These are phyloP conservation scores for Knoxdaviesia proteae DNA, from an alignment of 2,329 filamentous ascomycete genomes.

Conservation along the genomic window DNA sequence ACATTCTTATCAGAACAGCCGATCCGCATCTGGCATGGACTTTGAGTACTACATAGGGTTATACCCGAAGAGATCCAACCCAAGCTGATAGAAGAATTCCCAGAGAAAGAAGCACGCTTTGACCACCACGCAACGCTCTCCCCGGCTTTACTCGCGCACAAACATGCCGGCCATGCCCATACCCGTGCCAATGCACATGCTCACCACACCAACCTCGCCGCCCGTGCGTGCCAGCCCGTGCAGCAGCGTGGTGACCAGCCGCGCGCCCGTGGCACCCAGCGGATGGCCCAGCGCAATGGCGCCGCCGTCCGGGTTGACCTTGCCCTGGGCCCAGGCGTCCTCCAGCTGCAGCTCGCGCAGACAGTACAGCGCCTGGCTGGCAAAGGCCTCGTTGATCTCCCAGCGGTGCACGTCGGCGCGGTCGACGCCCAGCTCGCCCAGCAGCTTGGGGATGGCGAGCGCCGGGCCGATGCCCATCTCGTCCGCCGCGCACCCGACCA, in stretches of 20 bases:
- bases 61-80: too few relatives aligned
- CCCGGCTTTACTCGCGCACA: conserved; percentile 31
- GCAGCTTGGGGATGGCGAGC: conserved; percentile 62
- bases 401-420: conserved; percentile 58
- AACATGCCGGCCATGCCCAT: conserved; percentile 56
- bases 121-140: too few relatives aligned
- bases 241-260: conserved; percentile 53
- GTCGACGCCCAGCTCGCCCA: conserved; percentile 45
- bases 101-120: too few relatives aligned
- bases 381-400: conserved; percentile 83
- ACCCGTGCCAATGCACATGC: conserved; percentile 76
- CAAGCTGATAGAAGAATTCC: too few relatives aligned
- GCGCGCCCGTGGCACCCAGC: conserved; percentile 67
- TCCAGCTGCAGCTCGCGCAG: conserved; percentile 49
- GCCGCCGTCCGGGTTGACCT: conserved; percentile 79
- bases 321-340: conserved; percentile 36
- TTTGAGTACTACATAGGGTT: too few relatives aligned
- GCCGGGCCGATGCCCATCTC: conserved; percentile 91
- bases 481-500: conserved; percentile 63
- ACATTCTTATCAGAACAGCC: too few relatives aligned
- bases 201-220: conserved; percentile 63
- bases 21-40: too few relatives aligned
- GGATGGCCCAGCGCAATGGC: conserved; percentile 91
- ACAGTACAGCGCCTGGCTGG: conserved; percentile 48
- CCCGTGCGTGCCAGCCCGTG: conserved; percentile 48